These are phyloP conservation scores for Vigna radiata DNA, from an alignment of 306 rosid species.

Conservation along the genomic window DNA sequence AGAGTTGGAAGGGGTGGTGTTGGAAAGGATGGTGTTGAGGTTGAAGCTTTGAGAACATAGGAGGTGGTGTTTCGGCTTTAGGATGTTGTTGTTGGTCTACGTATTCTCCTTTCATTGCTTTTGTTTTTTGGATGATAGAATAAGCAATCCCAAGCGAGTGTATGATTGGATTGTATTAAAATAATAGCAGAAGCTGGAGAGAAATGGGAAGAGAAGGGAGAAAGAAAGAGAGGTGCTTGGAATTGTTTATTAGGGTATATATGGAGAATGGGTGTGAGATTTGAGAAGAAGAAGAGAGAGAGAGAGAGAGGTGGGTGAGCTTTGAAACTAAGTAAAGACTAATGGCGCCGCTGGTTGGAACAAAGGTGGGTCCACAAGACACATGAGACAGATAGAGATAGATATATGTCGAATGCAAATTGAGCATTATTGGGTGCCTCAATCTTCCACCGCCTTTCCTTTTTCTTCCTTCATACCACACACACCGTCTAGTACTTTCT, in stretches of 20 bases:
- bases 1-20: slow-evolving; percentile 57
- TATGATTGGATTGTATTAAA: slow-evolving; percentile 24
- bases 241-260: slow-evolving; percentile 49
- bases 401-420: slow-evolving; percentile 38
- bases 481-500: no score
- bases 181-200: slow-evolving; percentile 2
- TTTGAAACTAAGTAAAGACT: slow-evolving; percentile 80
- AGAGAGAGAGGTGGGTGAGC: slow-evolving; percentile 65
- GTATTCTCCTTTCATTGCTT: slow-evolving; percentile 72
- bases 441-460: slow-evolving; percentile 58
- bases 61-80: slow-evolving; percentile 49
- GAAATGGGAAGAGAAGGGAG: slow-evolving; percentile 10
- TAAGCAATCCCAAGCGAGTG: slow-evolving; percentile 33
- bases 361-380: slow-evolving; percentile 56
- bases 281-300: neutral
- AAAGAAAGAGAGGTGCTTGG: slow-evolving; percentile 36
- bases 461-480: neutral
- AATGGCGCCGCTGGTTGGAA: slow-evolving; percentile 83
- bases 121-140: neutral
- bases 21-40: slow-evolving; percentile 47
- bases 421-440: slow-evolving; percentile 50
- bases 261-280: neutral
- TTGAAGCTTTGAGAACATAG: slow-evolving; percentile 84
- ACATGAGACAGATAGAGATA: slow-evolving; percentile 43
- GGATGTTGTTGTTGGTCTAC: slow-evolving; percentile 50